Conservation (phyloP, 225 moss, liverwort and hornwort species). For the Sphagnum contortum region DNA sequence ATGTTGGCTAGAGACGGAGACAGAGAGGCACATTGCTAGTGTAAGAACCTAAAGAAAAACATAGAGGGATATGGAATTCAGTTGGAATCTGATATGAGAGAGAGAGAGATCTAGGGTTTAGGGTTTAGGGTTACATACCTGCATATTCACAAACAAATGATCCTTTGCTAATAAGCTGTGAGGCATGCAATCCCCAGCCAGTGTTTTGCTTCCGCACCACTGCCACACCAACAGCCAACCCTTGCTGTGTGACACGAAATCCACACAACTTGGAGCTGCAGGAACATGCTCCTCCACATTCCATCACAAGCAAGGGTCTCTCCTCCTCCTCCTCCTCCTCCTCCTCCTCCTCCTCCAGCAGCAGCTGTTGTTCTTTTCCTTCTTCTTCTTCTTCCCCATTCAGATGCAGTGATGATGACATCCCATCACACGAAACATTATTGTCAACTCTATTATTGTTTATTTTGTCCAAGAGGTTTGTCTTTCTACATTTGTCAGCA, state of each 20-base stretch:
- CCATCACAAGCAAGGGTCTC: slow-evolving; percentile 54
- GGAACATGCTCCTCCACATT: slow-evolving; percentile 74
- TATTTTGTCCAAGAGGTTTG: too few species aligned
- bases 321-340: slow-evolving; percentile 20
- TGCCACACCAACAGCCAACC: slow-evolving; percentile 47
- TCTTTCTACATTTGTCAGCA: too few species aligned
- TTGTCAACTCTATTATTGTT: too few species aligned
- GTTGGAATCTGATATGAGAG: too few species aligned
- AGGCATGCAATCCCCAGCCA: slow-evolving; percentile 70
- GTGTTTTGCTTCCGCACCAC: slow-evolving; percentile 56
- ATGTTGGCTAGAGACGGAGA: too few species aligned
- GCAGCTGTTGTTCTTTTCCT: background rate
- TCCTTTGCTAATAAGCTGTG: slow-evolving; percentile 54
- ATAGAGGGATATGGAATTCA: too few species aligned
- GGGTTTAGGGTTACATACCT: slow-evolving; percentile 12
- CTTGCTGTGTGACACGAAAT: slow-evolving; percentile 68
- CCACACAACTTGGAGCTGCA: slow-evolving; percentile 39
- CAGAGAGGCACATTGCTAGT: too few species aligned
- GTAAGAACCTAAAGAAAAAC: too few species aligned
- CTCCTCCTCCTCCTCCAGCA: slow-evolving; percentile 4
- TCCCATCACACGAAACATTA: too few species aligned
- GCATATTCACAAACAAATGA: slow-evolving; percentile 83
- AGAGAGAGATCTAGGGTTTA: too few species aligned
- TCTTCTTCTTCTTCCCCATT: too few species aligned
- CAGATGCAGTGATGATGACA: too few species aligned